Evolutionary conservation across 2,329 filamentous ascomycete species (phyloP).

Genomic region (Neophaeococcomyces mojaviensis): DNA sequence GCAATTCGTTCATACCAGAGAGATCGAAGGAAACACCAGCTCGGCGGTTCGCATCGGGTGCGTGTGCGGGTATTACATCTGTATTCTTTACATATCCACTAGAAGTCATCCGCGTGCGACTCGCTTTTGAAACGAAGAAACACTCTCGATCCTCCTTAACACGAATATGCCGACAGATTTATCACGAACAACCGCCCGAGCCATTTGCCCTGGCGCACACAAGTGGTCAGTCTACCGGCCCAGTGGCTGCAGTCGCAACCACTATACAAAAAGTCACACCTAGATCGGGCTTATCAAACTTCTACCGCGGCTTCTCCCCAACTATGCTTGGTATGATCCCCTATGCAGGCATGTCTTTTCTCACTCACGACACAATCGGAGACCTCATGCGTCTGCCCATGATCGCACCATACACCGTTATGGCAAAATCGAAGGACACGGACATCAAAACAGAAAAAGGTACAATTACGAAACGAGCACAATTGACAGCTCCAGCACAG

Average conservation of each 20-base stretch:
- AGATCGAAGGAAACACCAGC: slow-evolving; percentile 70
- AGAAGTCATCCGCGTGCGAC: slow-evolving; percentile 82
- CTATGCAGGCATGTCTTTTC: slow-evolving; percentile 90
- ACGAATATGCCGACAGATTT: slow-evolving; percentile 80
- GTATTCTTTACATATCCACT: slow-evolving; percentile 96
- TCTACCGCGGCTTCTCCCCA: slow-evolving; percentile 88
- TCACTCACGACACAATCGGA: slow-evolving; percentile 85
- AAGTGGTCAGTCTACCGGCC: slow-evolving; percentile 22
- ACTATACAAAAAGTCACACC: slow-evolving; percentile 49
- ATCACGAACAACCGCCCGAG: slow-evolving; percentile 59
- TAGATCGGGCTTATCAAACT: slow-evolving; percentile 69
- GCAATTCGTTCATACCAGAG: slow-evolving; percentile 64
- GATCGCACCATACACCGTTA: slow-evolving; percentile 59
- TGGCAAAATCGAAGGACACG: slow-evolving; percentile 25
- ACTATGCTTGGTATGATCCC: slow-evolving; percentile 92
- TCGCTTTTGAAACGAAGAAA: slow-evolving; percentile 87
- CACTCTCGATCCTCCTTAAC: slow-evolving; percentile 61
- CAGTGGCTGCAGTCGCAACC: slow-evolving; percentile 34
- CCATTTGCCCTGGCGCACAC: slow-evolving; percentile 29
- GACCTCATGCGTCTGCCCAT: slow-evolving; percentile 68
- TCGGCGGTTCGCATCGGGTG: slow-evolving; percentile 50
- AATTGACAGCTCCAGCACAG: slow-evolving; percentile 78
- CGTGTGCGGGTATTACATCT: slow-evolving; percentile 64
- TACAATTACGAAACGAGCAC: slow-evolving; percentile 49
- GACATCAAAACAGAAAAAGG: neutral